phyloP scores from a whole-genome alignment of 345 rosid genomes.

The Heritiera littoralis region DNA sequence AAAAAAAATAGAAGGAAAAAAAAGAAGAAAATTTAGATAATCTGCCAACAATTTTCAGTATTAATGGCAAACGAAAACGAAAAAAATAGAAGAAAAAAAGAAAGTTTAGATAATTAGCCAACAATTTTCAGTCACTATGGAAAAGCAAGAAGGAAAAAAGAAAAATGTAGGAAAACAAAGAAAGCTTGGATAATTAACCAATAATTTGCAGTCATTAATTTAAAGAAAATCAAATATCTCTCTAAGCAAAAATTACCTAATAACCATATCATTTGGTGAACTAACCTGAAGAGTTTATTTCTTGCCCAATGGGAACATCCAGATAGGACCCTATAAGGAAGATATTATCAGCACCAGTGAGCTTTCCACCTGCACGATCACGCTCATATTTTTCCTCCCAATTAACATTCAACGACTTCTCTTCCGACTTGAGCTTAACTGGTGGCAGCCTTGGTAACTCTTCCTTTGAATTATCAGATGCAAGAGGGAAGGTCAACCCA shows the following conservation, averaged over 20 bases:
- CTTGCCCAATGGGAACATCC: constrained; percentile 95
- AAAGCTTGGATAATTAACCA: neutral
- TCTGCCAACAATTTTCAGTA: too few relatives aligned
- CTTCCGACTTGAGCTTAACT: constrained; percentile 93
- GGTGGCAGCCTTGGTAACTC: constrained; percentile 96
- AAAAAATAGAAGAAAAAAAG: too few relatives aligned
- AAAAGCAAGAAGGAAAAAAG: too few relatives aligned
- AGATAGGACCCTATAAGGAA: constrained; percentile 84
- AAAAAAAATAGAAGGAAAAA: neutral
- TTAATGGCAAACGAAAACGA: too few relatives aligned
- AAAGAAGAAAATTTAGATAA: too few relatives aligned
- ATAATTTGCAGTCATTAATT: neutral
- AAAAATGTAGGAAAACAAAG: too few relatives aligned
- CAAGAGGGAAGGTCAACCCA: constrained; percentile 52
- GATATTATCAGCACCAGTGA: constrained; percentile 56
- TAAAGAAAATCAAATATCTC: neutral
- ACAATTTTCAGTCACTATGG: neutral
- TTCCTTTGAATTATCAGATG: constrained; percentile 66
- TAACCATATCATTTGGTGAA: neutral
- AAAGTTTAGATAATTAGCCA: neutral
- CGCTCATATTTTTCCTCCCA: constrained; percentile 91
- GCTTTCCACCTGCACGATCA: constrained; percentile 61
- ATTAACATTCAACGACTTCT: constrained; percentile 60
- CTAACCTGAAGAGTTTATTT: constrained; percentile 87
- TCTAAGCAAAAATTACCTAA: neutral